Conservation (phyloP, 345 rosid species). For the Hibiscus syriacus region DNA sequence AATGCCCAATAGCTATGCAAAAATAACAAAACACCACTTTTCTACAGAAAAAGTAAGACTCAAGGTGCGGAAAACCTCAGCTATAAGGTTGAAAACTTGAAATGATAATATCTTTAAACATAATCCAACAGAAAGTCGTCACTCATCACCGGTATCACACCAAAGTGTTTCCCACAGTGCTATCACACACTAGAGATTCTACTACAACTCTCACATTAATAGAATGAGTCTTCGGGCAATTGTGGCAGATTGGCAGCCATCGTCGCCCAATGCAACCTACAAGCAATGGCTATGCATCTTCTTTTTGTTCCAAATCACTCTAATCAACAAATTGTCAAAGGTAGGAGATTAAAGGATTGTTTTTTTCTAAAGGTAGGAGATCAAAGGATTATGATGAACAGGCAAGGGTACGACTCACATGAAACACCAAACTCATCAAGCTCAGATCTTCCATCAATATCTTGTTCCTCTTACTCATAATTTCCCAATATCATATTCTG, state of each 20-base stretch:
- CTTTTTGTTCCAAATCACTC: no score
- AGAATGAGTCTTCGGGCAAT: neutral
- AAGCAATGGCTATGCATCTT: neutral
- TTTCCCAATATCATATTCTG: neutral
- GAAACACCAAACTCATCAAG: neutral
- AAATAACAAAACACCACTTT: neutral
- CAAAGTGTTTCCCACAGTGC: neutral
- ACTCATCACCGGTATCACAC: neutral
- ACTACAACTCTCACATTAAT: neutral
- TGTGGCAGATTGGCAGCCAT: neutral
- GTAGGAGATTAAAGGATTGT: neutral
- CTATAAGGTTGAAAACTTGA: neutral
- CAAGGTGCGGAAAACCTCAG: neutral
- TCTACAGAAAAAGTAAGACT: neutral
- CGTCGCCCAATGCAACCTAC: neutral
- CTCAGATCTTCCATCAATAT: neutral
- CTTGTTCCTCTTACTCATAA: neutral
- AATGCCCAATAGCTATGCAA: neutral
- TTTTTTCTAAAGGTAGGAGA: no score
- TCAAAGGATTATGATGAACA: neutral
- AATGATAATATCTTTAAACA: neutral
- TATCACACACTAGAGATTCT: neutral
- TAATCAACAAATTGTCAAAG: neutral
- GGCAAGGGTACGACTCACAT: neutral
- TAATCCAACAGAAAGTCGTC: neutral